These are phyloP conservation scores for Clathrospora elynae DNA, from an alignment of 2,329 filamentous ascomycete genomes.

Conservation along the genomic window DNA sequence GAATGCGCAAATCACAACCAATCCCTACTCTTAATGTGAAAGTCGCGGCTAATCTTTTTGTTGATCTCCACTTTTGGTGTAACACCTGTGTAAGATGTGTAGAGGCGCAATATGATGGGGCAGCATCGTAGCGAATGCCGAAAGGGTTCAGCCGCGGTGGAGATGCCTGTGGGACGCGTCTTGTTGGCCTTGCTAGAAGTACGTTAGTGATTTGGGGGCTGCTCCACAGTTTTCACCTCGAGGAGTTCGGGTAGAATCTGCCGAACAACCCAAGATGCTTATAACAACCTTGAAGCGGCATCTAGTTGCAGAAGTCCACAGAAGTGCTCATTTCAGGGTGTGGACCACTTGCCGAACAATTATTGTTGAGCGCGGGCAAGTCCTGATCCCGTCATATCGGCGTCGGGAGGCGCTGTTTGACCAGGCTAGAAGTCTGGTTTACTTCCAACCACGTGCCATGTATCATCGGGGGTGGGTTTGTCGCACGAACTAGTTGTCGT, in stretches of 20 bases:
- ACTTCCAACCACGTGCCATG: slow-evolving; percentile 23
- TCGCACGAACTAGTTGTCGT: slow-evolving; percentile 9
- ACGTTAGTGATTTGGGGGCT: too few relatives aligned
- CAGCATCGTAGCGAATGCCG: too few relatives aligned
- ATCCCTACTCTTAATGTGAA: neutral
- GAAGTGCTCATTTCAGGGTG: too few relatives aligned
- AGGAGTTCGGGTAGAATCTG: too few relatives aligned
- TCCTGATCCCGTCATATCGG: slow-evolving; percentile 2
- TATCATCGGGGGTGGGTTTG: slow-evolving; percentile 23
- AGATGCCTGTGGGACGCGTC: too few relatives aligned
- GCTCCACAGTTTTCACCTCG: too few relatives aligned
- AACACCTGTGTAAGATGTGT: neutral
- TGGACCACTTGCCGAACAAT: slow-evolving; percentile 1
- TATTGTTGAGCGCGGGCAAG: slow-evolving; percentile 16
- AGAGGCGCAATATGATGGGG: too few relatives aligned
- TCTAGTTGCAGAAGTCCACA: too few relatives aligned
- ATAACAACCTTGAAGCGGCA: too few relatives aligned
- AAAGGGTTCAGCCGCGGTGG: too few relatives aligned
- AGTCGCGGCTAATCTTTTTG: slow-evolving; percentile 10
- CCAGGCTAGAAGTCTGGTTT: slow-evolving; percentile 19
- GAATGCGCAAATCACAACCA: slow-evolving; percentile 5
- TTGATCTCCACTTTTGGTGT: neutral
- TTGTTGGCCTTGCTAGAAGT: too few relatives aligned
- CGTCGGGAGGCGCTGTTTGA: slow-evolving; percentile 22
- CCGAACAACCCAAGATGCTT: too few relatives aligned